phyloP scores from a whole-genome alignment of 345 rosid genomes.

The Salix suchowensis region DNA sequence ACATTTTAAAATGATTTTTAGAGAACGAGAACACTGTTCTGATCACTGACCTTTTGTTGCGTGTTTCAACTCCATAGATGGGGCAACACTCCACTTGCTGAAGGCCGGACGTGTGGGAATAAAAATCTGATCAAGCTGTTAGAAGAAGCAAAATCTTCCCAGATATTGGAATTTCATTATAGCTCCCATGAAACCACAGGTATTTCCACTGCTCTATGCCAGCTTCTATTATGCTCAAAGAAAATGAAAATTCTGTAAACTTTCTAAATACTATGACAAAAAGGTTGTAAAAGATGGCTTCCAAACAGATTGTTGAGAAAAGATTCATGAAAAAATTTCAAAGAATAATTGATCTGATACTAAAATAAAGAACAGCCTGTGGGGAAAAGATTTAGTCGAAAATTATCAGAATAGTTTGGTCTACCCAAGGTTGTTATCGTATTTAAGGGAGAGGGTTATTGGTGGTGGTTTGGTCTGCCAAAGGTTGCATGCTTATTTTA shows the following conservation, averaged over 20 bases:
- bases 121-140: conserved; percentile 74
- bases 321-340: neutral
- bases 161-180: conserved; percentile 31
- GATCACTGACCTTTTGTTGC: neutral
- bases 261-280: neutral
- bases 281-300: neutral
- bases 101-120: conserved; percentile 66
- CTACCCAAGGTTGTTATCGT: neutral
- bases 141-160: conserved; percentile 54
- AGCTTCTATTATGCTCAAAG: neutral
- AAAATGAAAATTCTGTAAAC: neutral
- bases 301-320: neutral
- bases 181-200: conserved; percentile 42
- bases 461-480: neutral
- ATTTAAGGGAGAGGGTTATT: neutral
- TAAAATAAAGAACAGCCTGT: neutral
- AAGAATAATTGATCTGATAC: neutral
- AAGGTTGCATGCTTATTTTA: neutral
- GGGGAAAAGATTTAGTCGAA: neutral
- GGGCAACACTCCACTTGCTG: conserved; percentile 85
- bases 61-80: conserved; percentile 43
- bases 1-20: neutral
- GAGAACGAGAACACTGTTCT: neutral
- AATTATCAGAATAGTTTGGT: neutral
- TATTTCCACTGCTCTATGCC: conserved; percentile 19